phyloP scores from a whole-genome alignment of 139 green algal species.

The Zygnema circumcarinatum region DNA sequence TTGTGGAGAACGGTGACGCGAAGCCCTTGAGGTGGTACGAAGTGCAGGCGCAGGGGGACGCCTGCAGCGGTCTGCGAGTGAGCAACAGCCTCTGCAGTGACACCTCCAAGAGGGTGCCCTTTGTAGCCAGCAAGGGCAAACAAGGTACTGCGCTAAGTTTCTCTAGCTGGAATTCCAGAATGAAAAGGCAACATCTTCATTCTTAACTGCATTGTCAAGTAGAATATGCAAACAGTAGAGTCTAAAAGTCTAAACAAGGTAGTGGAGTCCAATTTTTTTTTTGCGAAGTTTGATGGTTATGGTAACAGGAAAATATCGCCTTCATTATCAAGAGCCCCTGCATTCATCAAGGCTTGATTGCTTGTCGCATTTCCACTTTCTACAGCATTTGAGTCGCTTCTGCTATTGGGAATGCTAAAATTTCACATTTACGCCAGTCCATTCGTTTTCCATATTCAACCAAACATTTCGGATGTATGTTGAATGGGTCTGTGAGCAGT shows the following conservation, averaged over 20 bases:
- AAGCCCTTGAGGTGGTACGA: neutral
- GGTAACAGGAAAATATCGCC: too few species aligned
- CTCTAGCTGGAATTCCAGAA: neutral
- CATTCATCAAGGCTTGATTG: too few species aligned
- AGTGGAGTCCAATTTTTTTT: neutral
- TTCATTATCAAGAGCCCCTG: too few species aligned
- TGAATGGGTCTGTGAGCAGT: too few species aligned
- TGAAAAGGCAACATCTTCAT: neutral
- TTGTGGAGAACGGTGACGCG: neutral
- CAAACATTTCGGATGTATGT: too few species aligned
- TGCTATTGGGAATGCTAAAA: too few species aligned
- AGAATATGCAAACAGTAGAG: neutral
- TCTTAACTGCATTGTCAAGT: neutral
- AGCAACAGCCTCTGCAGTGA: conserved; percentile 42
- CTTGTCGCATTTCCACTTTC: too few species aligned
- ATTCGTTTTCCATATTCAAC: too few species aligned
- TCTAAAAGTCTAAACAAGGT: neutral
- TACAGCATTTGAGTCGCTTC: too few species aligned
- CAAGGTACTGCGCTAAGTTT: neutral
- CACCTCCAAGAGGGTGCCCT: conserved; percentile 13
- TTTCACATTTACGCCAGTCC: too few species aligned
- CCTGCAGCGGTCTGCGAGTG: conserved; percentile 6
- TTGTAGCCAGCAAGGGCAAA: conserved; percentile 20
- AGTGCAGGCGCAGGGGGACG: neutral
- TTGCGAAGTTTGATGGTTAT: too few species aligned